phyloP scores from a whole-genome alignment of 1,284 basidiomycete species.

The Porodaedalea pini region DNA sequence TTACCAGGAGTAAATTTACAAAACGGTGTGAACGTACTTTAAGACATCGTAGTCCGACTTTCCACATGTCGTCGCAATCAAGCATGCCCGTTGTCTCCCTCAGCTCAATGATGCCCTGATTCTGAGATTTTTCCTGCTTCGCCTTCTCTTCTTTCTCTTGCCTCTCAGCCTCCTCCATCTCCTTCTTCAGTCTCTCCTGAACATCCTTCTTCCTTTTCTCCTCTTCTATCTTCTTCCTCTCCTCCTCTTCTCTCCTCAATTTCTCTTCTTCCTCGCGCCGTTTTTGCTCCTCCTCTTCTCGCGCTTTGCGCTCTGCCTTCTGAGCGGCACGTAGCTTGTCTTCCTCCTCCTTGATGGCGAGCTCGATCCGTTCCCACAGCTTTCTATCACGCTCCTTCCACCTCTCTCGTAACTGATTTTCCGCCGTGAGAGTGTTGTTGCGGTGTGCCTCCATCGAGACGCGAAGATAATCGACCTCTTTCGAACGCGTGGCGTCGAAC shows the following conservation, averaged over 20 bases:
- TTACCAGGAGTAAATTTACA: slow-evolving; percentile 9
- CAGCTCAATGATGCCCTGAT: slow-evolving; percentile 32
- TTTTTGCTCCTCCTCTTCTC: slow-evolving; percentile 50
- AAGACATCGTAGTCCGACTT: slow-evolving; percentile 55
- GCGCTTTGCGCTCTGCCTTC: slow-evolving; percentile 47
- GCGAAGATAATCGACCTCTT: slow-evolving; percentile 48
- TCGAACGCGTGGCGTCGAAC: slow-evolving; percentile 39
- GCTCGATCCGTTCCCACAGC: slow-evolving; percentile 60
- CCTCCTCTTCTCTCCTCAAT: slow-evolving; percentile 40
- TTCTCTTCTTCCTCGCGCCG: slow-evolving; percentile 44
- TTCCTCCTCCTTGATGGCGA: slow-evolving; percentile 60
- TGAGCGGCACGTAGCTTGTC: slow-evolving; percentile 50
- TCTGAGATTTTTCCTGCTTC: slow-evolving; percentile 27
- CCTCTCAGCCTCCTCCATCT: slow-evolving; percentile 38
- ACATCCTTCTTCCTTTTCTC: slow-evolving; percentile 37
- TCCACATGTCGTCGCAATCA: slow-evolving; percentile 66
- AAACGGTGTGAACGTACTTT: slow-evolving; percentile 39
- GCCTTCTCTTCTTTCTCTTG: slow-evolving; percentile 36
- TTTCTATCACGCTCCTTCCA: slow-evolving; percentile 52
- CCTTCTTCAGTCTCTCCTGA: slow-evolving; percentile 41
- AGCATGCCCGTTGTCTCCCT: slow-evolving; percentile 45
- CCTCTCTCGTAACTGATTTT: slow-evolving; percentile 40
- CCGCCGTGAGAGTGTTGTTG: slow-evolving; percentile 37
- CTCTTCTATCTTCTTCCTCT: slow-evolving; percentile 35
- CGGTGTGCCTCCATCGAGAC: slow-evolving; percentile 39